Percentiles rank a stretch among this genome's conserved stretches.
These are phyloP conservation scores for Aspergillus brunneoviolaceus DNA, from an alignment of 2,329 filamentous ascomycete species.

Conservation along the genomic window DNA sequence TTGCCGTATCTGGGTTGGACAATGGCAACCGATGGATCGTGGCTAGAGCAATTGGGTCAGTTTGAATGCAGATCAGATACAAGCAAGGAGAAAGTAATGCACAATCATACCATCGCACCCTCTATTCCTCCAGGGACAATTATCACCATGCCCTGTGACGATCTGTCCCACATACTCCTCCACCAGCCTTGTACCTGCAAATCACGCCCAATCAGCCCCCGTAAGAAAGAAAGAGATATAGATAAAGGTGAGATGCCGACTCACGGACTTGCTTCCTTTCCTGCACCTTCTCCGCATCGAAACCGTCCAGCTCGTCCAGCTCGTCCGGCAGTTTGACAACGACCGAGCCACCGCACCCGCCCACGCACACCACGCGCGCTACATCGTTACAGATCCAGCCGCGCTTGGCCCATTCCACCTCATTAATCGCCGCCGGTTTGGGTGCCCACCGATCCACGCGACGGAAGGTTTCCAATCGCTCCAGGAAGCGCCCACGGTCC, in stretches of 20 bases:
- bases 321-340: slow-evolving; percentile 74
- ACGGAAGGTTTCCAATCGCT: slow-evolving; percentile 80
- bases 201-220: not conserved
- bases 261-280: slow-evolving; percentile 45
- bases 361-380: slow-evolving; percentile 78
- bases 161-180: slow-evolving; percentile 74
- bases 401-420: slow-evolving; percentile 91
- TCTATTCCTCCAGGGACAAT: slow-evolving; percentile 80
- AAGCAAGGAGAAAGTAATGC: not conserved
- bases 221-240: too few relatives aligned
- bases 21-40: slow-evolving; percentile 67
- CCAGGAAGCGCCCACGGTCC: slow-evolving; percentile 79
- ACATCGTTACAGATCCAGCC: slow-evolving; percentile 85
- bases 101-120: slow-evolving; percentile 73
- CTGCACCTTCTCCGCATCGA: slow-evolving; percentile 43
- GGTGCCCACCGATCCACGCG: slow-evolving; percentile 92
- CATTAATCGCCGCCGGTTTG: slow-evolving; percentile 80
- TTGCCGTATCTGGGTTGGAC: slow-evolving; percentile 59
- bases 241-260: slow-evolving; percentile 16
- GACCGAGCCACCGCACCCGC: slow-evolving; percentile 79
- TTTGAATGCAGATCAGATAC: slow-evolving; percentile 20
- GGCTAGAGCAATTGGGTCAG: slow-evolving; percentile 37
- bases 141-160: slow-evolving; percentile 70
- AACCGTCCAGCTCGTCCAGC: slow-evolving; percentile 55
- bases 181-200: slow-evolving; percentile 63